Conservation (phyloP, 208 protist species). For the Trypanosoma rangeli region DNA sequence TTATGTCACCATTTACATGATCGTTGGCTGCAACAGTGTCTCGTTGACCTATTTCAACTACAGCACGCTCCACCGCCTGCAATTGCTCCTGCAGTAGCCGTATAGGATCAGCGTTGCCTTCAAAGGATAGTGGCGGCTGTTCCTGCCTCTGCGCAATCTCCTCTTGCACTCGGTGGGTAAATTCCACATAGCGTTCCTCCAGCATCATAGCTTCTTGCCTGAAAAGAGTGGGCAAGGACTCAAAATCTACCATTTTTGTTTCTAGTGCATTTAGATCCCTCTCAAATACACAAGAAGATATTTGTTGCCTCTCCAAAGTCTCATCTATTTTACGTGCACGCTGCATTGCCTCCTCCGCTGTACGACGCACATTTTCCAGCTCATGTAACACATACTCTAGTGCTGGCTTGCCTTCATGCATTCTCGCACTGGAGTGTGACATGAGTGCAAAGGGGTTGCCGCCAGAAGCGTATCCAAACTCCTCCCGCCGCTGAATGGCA, state of each 20-base stretch:
- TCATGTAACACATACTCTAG: conserved; percentile 15
- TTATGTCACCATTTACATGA: background rate
- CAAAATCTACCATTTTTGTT: conserved; percentile 4
- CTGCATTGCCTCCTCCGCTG: conserved; percentile 2
- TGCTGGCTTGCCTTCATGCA: background rate
- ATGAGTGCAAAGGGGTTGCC: background rate
- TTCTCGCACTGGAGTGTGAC: background rate
- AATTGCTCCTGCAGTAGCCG: background rate
- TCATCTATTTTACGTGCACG: background rate
- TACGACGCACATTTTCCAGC: conserved; percentile 4
- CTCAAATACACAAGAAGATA: background rate
- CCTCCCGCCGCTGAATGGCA: conserved; percentile 5
- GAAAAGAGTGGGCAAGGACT: conserved; percentile 2
- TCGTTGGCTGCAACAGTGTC: background rate
- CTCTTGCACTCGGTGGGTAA: conserved; percentile 5
- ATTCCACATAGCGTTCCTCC: conserved; percentile 6
- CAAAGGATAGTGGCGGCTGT: background rate
- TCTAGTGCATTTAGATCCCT: conserved; percentile 17
- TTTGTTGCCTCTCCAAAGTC: background rate
- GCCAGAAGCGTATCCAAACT: background rate
- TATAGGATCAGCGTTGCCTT: background rate
- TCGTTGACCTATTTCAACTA: background rate
- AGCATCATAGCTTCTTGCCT: background rate
- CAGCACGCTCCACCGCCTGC: background rate
- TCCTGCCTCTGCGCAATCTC: background rate